A percentile compares a stretch with the other conserved stretches of the same genome.
These are phyloP conservation scores for Moesziomyces parantarcticus DNA, from an alignment of 1,284 basidiomycete species.

Conservation along the genomic window DNA sequence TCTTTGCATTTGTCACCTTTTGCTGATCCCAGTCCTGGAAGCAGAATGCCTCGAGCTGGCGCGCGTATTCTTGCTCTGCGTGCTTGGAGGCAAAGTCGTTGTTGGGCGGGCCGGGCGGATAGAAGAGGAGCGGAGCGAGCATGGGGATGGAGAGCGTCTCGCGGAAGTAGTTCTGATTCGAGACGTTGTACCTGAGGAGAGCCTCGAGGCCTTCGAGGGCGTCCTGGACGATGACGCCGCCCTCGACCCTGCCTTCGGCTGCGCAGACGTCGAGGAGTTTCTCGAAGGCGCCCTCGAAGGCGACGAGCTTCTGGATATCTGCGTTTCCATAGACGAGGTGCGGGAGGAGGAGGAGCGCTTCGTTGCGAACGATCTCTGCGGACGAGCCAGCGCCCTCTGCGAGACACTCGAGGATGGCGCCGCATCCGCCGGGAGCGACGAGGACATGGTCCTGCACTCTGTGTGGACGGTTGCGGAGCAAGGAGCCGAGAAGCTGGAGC, in stretches of 20 bases:
- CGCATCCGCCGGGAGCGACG: slow-evolving; percentile 80
- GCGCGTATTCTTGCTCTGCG: slow-evolving; percentile 68
- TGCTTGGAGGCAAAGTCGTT: slow-evolving; percentile 70
- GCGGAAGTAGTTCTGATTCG: slow-evolving; percentile 98
- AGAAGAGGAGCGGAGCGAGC: slow-evolving; percentile 84
- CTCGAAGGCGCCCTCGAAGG: slow-evolving; percentile 97
- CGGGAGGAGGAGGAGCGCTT: slow-evolving; percentile 79
- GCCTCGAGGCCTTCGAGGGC: slow-evolving; percentile 85
- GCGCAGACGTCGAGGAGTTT: slow-evolving; percentile 89
- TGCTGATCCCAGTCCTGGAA: slow-evolving; percentile 96
- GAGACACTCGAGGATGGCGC: slow-evolving; percentile 74
- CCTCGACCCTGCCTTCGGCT: slow-evolving; percentile 87
- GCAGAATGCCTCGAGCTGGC: slow-evolving; percentile 85
- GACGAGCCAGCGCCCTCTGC: slow-evolving; percentile 68
- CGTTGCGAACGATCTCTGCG: slow-evolving; percentile 66
- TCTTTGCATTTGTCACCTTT: slow-evolving; percentile 80
- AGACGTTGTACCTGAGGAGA: slow-evolving; percentile 89
- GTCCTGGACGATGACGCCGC: slow-evolving; percentile 86
- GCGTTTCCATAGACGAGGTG: slow-evolving; percentile 84
- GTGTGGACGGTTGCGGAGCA: slow-evolving; percentile 75
- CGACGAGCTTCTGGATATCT: slow-evolving; percentile 95
- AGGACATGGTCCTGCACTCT: slow-evolving; percentile 89
- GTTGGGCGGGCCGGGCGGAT: slow-evolving; percentile 73
- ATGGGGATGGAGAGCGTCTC: slow-evolving; percentile 86
- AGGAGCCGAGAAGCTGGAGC: slow-evolving; percentile 85